phyloP scores from a whole-genome alignment of 768 basidiomycete species.

The Pisolithus sp. region DNA sequence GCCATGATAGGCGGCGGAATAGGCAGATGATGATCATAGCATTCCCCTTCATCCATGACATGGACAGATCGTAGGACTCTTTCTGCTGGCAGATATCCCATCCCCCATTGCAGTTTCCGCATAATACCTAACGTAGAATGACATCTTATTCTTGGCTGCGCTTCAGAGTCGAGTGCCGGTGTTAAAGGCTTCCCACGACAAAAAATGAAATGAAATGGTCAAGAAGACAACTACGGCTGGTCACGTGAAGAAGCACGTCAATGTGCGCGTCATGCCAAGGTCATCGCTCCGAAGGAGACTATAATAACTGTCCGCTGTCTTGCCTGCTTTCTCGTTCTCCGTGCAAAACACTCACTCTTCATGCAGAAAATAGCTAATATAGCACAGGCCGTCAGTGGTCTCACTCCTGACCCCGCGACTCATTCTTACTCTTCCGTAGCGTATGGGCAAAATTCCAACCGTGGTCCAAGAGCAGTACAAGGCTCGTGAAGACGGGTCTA shows the following conservation, averaged over 20 bases:
- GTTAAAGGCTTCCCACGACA: background rate
- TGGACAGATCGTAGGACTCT: conserved; percentile 21
- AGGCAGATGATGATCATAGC: background rate
- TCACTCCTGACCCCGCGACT: background rate
- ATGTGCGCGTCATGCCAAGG: background rate
- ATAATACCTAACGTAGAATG: conserved; percentile 27
- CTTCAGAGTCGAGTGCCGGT: background rate
- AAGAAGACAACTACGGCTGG: too few relatives aligned
- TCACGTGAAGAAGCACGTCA: background rate
- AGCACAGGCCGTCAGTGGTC: conserved; percentile 20
- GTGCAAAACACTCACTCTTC: background rate
- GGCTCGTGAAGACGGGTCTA: conserved; percentile 42
- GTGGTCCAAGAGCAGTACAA: conserved; percentile 41
- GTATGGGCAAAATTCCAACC: conserved; percentile 35
- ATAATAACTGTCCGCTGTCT: background rate
- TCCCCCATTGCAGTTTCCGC: conserved; percentile 9
- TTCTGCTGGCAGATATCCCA: conserved; percentile 24
- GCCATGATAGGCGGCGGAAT: background rate
- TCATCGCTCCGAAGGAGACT: background rate
- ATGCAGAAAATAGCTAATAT: conserved; percentile 28
- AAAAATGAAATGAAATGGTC: too few relatives aligned
- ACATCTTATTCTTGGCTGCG: conserved; percentile 14
- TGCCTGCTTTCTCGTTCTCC: background rate
- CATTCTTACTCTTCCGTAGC: conserved; percentile 14
- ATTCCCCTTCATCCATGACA: background rate